Evolutionary conservation across 805 yeast species (phyloP).

Genomic region (Vanderwaltozyma verrucispora): DNA sequence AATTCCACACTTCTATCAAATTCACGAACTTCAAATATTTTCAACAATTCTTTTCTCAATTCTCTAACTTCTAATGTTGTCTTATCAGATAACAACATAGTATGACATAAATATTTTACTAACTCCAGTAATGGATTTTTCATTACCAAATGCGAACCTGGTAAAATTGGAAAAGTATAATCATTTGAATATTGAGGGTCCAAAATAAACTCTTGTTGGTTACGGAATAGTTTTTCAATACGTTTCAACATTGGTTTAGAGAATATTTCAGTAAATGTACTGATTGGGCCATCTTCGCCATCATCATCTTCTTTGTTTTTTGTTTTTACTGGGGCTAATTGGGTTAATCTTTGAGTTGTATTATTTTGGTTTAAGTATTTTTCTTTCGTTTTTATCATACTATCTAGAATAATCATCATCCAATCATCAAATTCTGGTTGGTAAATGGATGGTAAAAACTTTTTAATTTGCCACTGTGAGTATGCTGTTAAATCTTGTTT

Average conservation of each 20-base stretch:
- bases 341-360: conserved; percentile 58
- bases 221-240: conserved; percentile 49
- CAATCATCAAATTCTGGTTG: conserved; percentile 84
- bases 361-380: conserved; percentile 20
- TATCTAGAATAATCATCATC: conserved; percentile 66
- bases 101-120: conserved; percentile 64
- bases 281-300: conserved; percentile 30
- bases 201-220: conserved; percentile 63
- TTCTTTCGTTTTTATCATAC: conserved; percentile 47
- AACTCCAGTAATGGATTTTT: conserved; percentile 72
- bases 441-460: conserved; percentile 62
- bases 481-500: conserved; percentile 31
- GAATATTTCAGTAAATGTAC: conserved; percentile 46
- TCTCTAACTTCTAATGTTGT: conserved; percentile 64
- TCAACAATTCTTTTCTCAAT: conserved; percentile 63
- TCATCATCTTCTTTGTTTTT: conserved; percentile 23
- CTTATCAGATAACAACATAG: conserved; percentile 54
- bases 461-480: conserved; percentile 72
- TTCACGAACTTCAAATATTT: conserved; percentile 70
- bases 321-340: conserved; percentile 45
- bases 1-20: conserved; percentile 70
- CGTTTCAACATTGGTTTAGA: conserved; percentile 58
- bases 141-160: conserved; percentile 56
- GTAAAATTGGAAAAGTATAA: conserved; percentile 62
- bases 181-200: conserved; percentile 53